Evolutionary conservation across 148 eudicot genomes (phyloP), one percentile per base, ranked within the genome.

Genomic region (Fagopyrum homotropicum): DNA sequence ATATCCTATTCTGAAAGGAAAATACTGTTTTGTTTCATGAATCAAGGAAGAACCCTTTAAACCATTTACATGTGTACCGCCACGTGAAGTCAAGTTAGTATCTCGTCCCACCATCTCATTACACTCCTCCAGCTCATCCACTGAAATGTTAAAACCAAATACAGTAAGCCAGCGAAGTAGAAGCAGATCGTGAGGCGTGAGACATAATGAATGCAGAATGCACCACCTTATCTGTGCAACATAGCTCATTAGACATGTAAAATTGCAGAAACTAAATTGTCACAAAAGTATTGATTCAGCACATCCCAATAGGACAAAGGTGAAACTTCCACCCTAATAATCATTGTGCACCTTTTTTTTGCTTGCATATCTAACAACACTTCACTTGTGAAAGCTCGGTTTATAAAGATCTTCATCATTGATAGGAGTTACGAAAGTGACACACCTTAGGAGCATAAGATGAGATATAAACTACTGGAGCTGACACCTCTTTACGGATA

Each of bases 1-100:
- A 80, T 81, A 86, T 22, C 93, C 92, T 75, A 90, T 93, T 64
- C 70, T 78, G 81, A 92, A 95, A 17, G 97, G 98, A 79, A 88
- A 92, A 79, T 81, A 75, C 85, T 76, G 83, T 85, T 70, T 73
- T 80, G 89, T 63, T 73, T 72, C 55, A 47, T 72, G 74, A 72
- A 72, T 63, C 57, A 77, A 40, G 46, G 94, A 83, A 72, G 71
- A 66, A 40, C 17, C 19, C 47, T 49, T 47, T 19, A 54, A 72
- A 72, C 55, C 74, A 72, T 72, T 72, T 17, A 72, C 55, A 49
- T 72, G 74, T 46, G 74, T 45, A 72, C 54, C 55, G 29, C 74
- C 74, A 45, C 74, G 74, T 19, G 55, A 72, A 72, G 74, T 72
- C 55, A 45, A 30, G 40, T 72, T 72, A 45, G 74, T 72, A 72